Evolutionary conservation across 192 early-diverging fungal genomes (phyloP).

Genomic region (Lunasporangiospora selenospora): DNA sequence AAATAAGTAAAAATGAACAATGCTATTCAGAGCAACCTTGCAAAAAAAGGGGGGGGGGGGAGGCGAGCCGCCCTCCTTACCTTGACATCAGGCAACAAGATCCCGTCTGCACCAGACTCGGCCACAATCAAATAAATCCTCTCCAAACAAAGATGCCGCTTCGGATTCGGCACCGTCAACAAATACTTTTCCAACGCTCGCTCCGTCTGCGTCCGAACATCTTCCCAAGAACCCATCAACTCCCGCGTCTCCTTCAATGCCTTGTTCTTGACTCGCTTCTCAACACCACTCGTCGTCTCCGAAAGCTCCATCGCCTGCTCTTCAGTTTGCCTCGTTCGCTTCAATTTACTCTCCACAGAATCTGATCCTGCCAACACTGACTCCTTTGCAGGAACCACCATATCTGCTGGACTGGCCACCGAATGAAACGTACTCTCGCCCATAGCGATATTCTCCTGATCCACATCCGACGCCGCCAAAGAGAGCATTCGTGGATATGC

Average conservation of each 20-base stretch:
- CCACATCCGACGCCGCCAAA: slow-evolving; percentile 8
- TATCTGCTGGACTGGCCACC: slow-evolving; percentile 21
- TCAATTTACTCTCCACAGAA: background rate
- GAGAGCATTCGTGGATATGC: slow-evolving; percentile 10
- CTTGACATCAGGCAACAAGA: slow-evolving; percentile 25
- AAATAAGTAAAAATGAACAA: background rate
- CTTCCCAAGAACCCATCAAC: background rate
- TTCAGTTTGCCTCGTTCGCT: background rate
- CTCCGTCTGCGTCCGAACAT: background rate
- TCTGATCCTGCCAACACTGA: no score
- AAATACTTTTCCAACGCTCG: background rate
- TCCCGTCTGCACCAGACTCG: slow-evolving; percentile 1
- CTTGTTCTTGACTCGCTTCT: background rate
- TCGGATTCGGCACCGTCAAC: background rate
- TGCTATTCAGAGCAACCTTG: no score
- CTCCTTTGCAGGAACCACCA: slow-evolving; percentile 23
- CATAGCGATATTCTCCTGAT: background rate
- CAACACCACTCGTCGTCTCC: slow-evolving; percentile 1
- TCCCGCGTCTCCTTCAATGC: background rate
- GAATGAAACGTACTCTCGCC: slow-evolving; percentile 7
- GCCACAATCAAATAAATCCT: slow-evolving; percentile 3
- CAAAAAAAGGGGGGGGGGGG: background rate
- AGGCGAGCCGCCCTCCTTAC: background rate
- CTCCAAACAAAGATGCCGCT: background rate
- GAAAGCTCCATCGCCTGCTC: background rate